Evolutionary conservation across 2,329 filamentous ascomycete species (phyloP), one percentile per base, ranked within the genome.

Genomic region (Teratosphaeria destructans): DNA sequence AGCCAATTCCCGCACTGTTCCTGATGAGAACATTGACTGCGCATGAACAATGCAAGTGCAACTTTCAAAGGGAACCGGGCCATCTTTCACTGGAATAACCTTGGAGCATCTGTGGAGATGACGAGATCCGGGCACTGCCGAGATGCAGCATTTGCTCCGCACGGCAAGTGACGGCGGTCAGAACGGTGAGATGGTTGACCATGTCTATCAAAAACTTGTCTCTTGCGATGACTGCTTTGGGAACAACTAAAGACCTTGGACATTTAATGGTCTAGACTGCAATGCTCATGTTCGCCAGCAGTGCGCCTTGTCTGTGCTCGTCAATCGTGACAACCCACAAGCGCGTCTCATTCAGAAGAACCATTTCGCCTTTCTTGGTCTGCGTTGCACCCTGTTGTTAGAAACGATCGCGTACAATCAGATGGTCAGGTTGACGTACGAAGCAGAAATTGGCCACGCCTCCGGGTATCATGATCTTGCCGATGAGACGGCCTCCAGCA

Each of bases 401-500:
- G 43, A 7, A 23, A 49, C 19, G 2, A 5, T 26, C n/a, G 7
- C n/a, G 5, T 10, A 19, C 3, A 2, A 49, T 49, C n/a, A 23
- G 3, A 19, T 49, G 16, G 1, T 49, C 3, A 49, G 43, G 19
- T 23, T 49, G 16, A 49, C 43, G 16, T 19, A 49, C 43, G 59
- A 71, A 72, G 59, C 66, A 68, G 57, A 72, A 72, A 56, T 73
- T 73, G n/a, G 68, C 70, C 19, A 67, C 65, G 8, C 64, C 64
- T 5, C 66, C 74, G 0, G 78, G 78, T 0, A 82, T 69, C 62
- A 79, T 79, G 54, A 87, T 81, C 72, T 86, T 87, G 3, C 79
- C 74, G 64, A 87, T 77, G 19, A 81, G 65, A 3, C 67, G 74
- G 0, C 81, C 82, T 0, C 74, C 74, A 0, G 75, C 67, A 59